Base-by-base conservation (phyloP, 2,329 filamentous ascomycete species). In the Xenoacremonium recifei region DNA sequence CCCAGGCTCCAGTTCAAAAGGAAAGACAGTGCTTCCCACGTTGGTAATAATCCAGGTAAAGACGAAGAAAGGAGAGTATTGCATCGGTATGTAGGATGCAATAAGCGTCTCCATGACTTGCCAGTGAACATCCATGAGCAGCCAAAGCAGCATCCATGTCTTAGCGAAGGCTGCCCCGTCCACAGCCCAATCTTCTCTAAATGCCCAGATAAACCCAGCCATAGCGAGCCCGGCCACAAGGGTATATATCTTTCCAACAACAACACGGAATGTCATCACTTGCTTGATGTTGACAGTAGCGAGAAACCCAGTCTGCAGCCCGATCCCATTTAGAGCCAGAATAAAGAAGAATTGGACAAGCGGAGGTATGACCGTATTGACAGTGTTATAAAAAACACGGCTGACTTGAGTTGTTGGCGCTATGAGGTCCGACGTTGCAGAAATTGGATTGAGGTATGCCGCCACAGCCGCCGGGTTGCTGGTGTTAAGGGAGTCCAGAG, bases 181-280 rank as follows among this genome's bases (percentile, higher is more conserved):
- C 3, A 71, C 66, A 5, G 51, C 37, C 70, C 70, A 73, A 12
- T 47, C 52, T 29, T 66, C 65, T 2, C 61, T 52, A 46, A 70
- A 73, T 1, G 66, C 69, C 70, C 70, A 73, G 40, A 70, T 62
- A 30, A 60, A 63, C 0, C 66, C 69, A 0, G 65, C 47, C 35
- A 63, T 61, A 37, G 58, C 62, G 6, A 73, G 50, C 0, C 64
- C 59, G 13, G 61, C 61, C 34, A 68, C 32, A 39, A 65, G 48
- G 2, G 58, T 57, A 52, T 63, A 67, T 4, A 54, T 6, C 11
- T 60, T 35, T 10, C 59, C 57, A 10, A 62, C 39, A 13, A 42
- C n/a, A n/a, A n/a, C n/a, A n/a, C n/a, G n/a, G n/a, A n/a, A n/a
- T n/a, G n/a, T n/a, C n/a, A n/a, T n/a, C n/a, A n/a, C n/a, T n/a